Evolutionary conservation across 2,329 filamentous ascomycete genomes (phyloP), one percentile per base, ranked within the genome.

Genomic region (Cladophialophora chaetospira): DNA sequence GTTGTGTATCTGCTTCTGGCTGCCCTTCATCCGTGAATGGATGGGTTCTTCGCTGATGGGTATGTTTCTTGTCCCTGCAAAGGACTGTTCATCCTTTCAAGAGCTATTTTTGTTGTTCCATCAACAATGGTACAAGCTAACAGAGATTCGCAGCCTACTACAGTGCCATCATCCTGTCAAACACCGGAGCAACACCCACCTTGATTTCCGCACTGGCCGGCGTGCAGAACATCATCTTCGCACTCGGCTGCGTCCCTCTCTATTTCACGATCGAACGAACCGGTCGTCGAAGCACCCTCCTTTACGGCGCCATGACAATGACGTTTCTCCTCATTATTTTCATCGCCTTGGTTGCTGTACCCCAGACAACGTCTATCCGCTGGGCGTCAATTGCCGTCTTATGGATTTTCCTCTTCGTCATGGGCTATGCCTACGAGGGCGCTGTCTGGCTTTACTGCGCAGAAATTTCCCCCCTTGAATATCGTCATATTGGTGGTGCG

Each of bases 401-500:
- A 9, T 71, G 68, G 21, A 45, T 67, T 25, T 71, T 68, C 65
- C 67, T 70, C 33, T 56, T 66, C 11, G 61, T 70, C 29, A 68
- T 70, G 26, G 66, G 66, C 9, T 68, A 68, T n/a, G 70, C 68
- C 15, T 70, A 65, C 64, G 66, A 63, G 21, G 40, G 67, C 54
- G 44, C 28, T 5, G 53, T 62, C 36, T 70, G 70, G 53, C 65
- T 71, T 11, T 71, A 71, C 57, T 65, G 63, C 25, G 66, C 66
- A 17, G 70, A 72, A 51, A 70, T 66, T 38, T 67, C 70, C 64
- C 70, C 69, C 1, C 66, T 72, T 4, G 66, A 67, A 17, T 67
- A 71, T 59, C 68, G 70, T 29, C 69, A 72, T 51, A 69, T 67
- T 15, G 70, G 70, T 15, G 66, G 70, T 50, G 67, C 65, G 13